These are phyloP conservation scores for Theobroma grandiflorum DNA, from an alignment of 441 rosid species.

Conservation along the genomic window DNA sequence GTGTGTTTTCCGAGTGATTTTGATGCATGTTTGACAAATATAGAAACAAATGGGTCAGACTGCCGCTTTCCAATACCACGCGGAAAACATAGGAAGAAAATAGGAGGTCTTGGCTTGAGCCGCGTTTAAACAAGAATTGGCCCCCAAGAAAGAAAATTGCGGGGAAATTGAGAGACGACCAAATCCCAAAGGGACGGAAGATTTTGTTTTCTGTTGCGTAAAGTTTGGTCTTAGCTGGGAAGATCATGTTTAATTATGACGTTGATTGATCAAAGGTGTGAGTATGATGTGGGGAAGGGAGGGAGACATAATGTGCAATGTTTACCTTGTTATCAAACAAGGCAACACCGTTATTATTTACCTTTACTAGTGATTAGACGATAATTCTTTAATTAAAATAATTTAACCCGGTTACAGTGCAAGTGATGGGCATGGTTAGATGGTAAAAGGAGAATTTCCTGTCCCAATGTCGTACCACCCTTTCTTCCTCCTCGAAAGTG, in stretches of 20 bases:
- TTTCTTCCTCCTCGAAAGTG: background rate
- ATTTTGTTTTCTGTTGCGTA: constrained; percentile 23
- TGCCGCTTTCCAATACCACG: background rate
- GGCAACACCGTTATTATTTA: constrained; percentile 4
- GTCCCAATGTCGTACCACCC: background rate
- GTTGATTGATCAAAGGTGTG: background rate
- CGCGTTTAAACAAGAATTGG: background rate
- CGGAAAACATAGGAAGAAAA: background rate
- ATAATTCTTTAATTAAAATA: no score
- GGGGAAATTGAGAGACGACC: constrained; percentile 3
- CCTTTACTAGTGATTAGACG: background rate
- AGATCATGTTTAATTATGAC: background rate
- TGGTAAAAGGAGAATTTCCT: background rate
- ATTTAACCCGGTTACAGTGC: no score
- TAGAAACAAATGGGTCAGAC: background rate
- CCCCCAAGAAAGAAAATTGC: no score
- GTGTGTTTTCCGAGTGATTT: background rate
- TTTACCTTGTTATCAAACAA: background rate
- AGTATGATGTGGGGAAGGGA: background rate
- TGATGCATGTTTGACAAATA: constrained; percentile 7
- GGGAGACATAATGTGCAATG: background rate
- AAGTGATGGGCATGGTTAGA: background rate
- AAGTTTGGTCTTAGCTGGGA: background rate
- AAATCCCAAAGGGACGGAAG: background rate
- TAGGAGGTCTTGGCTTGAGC: background rate